Evolutionary conservation across 2,329 filamentous ascomycete genomes (phyloP).

Genomic region (Fusarium setosum): DNA sequence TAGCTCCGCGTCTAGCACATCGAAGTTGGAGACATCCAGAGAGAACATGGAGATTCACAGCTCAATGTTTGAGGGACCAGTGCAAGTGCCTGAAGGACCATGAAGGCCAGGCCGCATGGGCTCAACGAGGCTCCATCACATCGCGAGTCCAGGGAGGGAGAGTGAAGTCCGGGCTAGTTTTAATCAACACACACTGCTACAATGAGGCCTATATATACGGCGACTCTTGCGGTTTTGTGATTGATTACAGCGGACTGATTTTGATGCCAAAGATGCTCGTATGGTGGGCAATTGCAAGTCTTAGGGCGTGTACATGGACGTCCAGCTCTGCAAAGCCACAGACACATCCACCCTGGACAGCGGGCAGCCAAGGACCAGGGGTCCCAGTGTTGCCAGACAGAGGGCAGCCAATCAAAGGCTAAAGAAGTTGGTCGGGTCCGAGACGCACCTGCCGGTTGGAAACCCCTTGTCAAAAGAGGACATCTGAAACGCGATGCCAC

Average conservation of each 20-base stretch:
- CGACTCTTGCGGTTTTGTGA: no score
- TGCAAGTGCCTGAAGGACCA: no score
- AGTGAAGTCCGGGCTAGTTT: no score
- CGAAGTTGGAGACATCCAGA: neutral
- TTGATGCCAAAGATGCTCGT: neutral
- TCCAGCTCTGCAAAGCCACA: constrained; percentile 18
- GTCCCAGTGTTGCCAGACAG: constrained; percentile 18
- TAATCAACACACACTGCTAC: no score
- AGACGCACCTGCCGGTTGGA: constrained; percentile 35
- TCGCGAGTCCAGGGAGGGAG: no score
- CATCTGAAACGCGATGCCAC: constrained; percentile 30
- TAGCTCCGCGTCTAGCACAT: neutral
- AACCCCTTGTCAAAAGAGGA: constrained; percentile 26
- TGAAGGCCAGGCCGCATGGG: no score
- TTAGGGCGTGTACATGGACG: constrained; percentile 1
- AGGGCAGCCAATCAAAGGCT: constrained; percentile 19
- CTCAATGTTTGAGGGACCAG: neutral
- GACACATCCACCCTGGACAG: neutral
- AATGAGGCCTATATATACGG: neutral
- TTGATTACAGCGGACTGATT: constrained; percentile 4
- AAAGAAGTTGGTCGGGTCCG: constrained; percentile 6
- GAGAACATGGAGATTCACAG: neutral
- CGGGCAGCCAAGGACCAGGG: constrained; percentile 21
- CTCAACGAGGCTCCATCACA: no score
- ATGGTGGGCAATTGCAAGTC: neutral